phyloP scores from a whole-genome alignment of 768 basidiomycete genomes.

The Lepiota brunneoincarnata region DNA sequence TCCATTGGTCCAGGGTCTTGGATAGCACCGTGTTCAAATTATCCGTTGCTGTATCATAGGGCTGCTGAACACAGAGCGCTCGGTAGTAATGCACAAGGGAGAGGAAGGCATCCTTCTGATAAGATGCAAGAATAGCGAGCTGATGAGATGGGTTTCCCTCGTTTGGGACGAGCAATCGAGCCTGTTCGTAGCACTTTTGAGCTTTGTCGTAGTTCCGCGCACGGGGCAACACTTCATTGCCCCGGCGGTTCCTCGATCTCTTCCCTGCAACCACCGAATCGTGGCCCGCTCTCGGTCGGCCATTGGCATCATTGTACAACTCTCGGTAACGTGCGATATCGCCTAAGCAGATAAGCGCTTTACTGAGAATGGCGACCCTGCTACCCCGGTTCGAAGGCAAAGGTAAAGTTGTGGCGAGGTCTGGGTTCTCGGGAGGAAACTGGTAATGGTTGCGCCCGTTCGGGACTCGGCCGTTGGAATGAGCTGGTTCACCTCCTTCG shows the following conservation, averaged over 20 bases:
- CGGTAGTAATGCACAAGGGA: constrained; percentile 88
- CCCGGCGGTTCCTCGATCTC: constrained; percentile 44
- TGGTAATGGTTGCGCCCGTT: constrained; percentile 57
- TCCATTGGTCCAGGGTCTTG: constrained; percentile 64
- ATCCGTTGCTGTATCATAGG: constrained; percentile 85
- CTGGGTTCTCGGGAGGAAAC: constrained; percentile 58
- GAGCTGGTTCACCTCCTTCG: constrained; percentile 12
- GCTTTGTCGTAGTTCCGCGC: constrained; percentile 73
- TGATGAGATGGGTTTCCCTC: constrained; percentile 97
- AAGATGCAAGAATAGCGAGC: constrained; percentile 87
- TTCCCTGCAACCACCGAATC: constrained; percentile 49
- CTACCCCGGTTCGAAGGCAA: constrained; percentile 46
- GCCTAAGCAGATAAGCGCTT: constrained; percentile 87
- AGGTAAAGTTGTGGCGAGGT: constrained; percentile 21
- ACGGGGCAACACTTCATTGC: constrained; percentile 48
- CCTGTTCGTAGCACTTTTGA: constrained; percentile 81
- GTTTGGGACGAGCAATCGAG: constrained; percentile 74
- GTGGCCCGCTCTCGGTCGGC: constrained; percentile 64
- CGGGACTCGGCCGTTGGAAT: constrained; percentile 17
- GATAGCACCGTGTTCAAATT: constrained; percentile 75
- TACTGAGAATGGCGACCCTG: constrained; percentile 76
- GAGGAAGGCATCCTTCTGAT: constrained; percentile 77
- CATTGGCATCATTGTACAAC: constrained; percentile 74
- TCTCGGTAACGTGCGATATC: constrained; percentile 95
- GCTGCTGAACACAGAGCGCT: constrained; percentile 80